These are phyloP conservation scores for Zygosaccharomyces lentus DNA, from an alignment of 805 yeast species.

Conservation along the genomic window DNA sequence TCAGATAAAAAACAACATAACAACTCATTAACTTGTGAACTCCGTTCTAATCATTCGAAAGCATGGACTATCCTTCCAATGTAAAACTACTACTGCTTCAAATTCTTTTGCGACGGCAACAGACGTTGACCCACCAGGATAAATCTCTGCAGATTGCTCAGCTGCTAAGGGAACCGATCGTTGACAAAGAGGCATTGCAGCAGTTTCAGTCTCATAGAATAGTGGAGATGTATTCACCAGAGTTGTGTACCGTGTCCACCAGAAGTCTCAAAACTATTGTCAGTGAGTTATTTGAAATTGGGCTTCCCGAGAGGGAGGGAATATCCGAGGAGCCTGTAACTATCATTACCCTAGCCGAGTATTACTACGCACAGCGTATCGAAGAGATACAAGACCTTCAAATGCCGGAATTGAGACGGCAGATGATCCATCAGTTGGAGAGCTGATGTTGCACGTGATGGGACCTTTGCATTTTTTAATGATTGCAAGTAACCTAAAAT, in stretches of 20 bases:
- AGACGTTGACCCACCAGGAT: constrained; percentile 21
- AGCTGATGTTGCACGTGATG: constrained; percentile 2
- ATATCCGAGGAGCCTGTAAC: constrained; percentile 15
- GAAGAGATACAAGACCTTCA: constrained; percentile 19
- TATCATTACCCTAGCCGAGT: constrained; percentile 28
- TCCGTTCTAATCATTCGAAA: background rate
- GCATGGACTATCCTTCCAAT: constrained; percentile 23
- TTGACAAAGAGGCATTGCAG: constrained; percentile 22
- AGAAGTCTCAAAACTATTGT: constrained; percentile 23
- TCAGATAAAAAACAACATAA: background rate
- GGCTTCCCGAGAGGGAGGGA: constrained; percentile 9
- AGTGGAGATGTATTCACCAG: constrained; percentile 26
- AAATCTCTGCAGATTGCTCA: constrained; percentile 16
- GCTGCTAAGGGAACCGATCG: constrained; percentile 25
- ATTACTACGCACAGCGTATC: constrained; percentile 26
- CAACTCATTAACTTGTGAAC: background rate
- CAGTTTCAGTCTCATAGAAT: constrained; percentile 25
- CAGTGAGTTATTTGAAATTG: constrained; percentile 21
- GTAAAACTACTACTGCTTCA: constrained; percentile 29
- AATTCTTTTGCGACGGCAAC: constrained; percentile 28
- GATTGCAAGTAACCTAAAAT: background rate
- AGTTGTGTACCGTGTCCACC: constrained; percentile 18
- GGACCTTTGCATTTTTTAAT: background rate
- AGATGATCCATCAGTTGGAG: constrained; percentile 11
- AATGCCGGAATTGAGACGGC: constrained; percentile 23